phyloP scores from a whole-genome alignment of 305 asterid species.

The Andrographis paniculata region DNA sequence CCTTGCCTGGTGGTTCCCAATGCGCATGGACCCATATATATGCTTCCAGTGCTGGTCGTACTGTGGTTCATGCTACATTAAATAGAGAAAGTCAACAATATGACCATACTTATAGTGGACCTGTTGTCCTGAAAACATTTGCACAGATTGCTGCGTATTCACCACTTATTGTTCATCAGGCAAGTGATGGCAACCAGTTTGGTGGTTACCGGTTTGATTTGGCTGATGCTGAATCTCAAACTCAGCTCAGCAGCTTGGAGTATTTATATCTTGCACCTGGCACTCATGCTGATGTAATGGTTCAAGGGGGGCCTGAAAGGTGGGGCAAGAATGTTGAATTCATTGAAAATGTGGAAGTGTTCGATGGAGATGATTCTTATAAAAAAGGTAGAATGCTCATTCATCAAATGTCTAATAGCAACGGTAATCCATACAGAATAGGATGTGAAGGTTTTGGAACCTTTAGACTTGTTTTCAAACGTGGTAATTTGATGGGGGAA shows the following conservation, averaged over 20 bases:
- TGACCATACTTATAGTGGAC: constrained; percentile 41
- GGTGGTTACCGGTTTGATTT: constrained; percentile 84
- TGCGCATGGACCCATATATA: constrained; percentile 68
- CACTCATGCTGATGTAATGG: constrained; percentile 60
- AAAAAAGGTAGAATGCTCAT: constrained; percentile 28
- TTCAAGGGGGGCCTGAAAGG: constrained; percentile 74
- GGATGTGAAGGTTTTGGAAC: constrained; percentile 59
- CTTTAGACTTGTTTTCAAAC: constrained; percentile 53
- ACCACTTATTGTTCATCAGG: constrained; percentile 72
- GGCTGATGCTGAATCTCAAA: constrained; percentile 37
- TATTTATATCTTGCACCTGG: constrained; percentile 65
- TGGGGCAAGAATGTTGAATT: constrained; percentile 72
- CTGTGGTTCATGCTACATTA: constrained; percentile 61
- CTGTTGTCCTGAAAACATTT: constrained; percentile 53
- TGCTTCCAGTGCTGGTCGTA: constrained; percentile 59
- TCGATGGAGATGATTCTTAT: constrained; percentile 27
- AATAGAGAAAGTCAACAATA: constrained; percentile 46
- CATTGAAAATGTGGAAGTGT: constrained; percentile 48
- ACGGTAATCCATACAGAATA: constrained; percentile 59
- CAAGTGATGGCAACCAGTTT: constrained; percentile 78
- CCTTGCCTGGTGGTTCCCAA: constrained; percentile 43
- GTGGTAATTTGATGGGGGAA: constrained; percentile 79
- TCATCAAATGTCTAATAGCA: constrained; percentile 32
- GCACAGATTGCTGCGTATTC: constrained; percentile 53
- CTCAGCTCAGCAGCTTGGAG: constrained; percentile 44